These are phyloP conservation scores for Carex scoparia DNA, from an alignment of 176 grass and related monocot genomes.

Conservation along the genomic window DNA sequence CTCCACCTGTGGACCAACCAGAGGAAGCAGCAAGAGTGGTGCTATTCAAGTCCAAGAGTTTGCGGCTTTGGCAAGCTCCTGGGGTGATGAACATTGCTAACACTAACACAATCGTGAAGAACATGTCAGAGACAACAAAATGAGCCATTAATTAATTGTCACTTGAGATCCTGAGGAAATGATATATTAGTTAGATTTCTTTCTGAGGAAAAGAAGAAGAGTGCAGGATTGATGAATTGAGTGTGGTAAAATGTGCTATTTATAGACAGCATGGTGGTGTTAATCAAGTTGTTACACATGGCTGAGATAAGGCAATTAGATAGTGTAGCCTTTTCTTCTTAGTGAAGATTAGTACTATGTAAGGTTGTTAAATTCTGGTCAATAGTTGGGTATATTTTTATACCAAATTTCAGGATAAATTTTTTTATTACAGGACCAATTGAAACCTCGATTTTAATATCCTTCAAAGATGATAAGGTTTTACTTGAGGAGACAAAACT, in stretches of 20 bases:
- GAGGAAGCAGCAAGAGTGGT: background rate
- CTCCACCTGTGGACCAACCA: conserved; percentile 50
- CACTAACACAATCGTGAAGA: background rate
- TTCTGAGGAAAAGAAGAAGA: background rate
- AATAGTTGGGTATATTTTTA: background rate
- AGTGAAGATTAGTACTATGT: conserved; percentile 2
- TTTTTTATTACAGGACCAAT: background rate
- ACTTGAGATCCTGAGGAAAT: background rate
- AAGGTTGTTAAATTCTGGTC: conserved; percentile 9
- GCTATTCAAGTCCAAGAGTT: conserved; percentile 23
- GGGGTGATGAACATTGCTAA: conserved; percentile 1
- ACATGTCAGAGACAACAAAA: conserved; percentile 10
- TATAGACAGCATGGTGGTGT: conserved; percentile 14
- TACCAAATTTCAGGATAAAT: background rate
- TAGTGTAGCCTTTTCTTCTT: conserved; percentile 23
- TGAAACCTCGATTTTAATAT: background rate
- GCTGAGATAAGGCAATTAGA: conserved; percentile 16
- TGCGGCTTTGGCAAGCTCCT: conserved; percentile 23
- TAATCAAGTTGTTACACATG: conserved; percentile 21
- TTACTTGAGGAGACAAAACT: background rate
- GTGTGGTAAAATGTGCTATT: conserved; percentile 1
- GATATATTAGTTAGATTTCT: background rate
- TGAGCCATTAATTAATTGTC: background rate
- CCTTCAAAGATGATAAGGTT: background rate
- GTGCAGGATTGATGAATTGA: background rate